Base-by-base conservation (phyloP, 73 alveolate genomes). In the Tetrahymena borealis region DNA sequence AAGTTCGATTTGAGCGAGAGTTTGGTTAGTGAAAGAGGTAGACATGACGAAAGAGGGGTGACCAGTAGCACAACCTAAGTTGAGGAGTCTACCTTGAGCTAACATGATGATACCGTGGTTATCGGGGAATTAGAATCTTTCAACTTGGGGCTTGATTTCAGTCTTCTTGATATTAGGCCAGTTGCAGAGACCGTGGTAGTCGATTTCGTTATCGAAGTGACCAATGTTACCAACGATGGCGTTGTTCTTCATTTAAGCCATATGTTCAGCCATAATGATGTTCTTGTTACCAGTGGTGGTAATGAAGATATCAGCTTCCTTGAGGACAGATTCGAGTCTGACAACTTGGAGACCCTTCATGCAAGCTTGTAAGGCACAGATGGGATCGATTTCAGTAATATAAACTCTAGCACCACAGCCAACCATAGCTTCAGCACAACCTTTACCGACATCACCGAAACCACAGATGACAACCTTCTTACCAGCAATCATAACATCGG, bases 31-130 rank as follows among this genome's bases (percentile, higher is more conserved):
- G 97, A 98, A 98, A 24, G 99, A 96, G 96, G 94, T 95, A 78
- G 99, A 96, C 99, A 98, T 98, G 40, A 98, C 99, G 95, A 98
- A 98, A 85, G 99, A 97, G 35, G 99, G 99, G 94, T 98, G 99
- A n/a, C 99, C 99, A 41, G 99, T 98, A 94, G 99, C 99, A 90
- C 99, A 98, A 38, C 99, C 99, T 91, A 98, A 96, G 97, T 98
- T 98, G 91, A 98, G 96, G 90, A 98, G 97, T 94, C 99, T 98
- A 78, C 99, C 99, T 91, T 96, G 96, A 78, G 99, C 99, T 78
- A 97, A 94, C 96, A 98, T 92, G 91, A 98, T 97, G 78, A 98
- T 96, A 15, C 97, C 98, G 92, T 98, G 99, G 38, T 99, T 99
- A 92, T 98, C 99, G n/a, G 99, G 98, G 98, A 98, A 98, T 38